phyloP scores from a whole-genome alignment of 1,284 basidiomycete species.

The Rhodofomes roseus region DNA sequence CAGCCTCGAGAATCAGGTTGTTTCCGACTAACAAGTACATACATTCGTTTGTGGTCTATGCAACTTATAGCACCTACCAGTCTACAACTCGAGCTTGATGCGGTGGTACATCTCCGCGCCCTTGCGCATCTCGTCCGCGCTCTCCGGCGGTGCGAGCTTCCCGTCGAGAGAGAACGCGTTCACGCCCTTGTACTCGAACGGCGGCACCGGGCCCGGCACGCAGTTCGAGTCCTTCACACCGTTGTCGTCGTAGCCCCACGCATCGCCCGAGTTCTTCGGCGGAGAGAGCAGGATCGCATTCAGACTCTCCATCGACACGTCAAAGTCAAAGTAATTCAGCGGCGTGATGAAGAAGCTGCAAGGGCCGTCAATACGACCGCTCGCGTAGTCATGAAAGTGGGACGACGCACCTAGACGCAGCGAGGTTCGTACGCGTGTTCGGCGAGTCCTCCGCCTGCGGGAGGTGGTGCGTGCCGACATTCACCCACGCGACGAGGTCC shows the following conservation, averaged over 20 bases:
- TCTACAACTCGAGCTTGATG: constrained; percentile 26
- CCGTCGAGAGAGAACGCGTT: constrained; percentile 36
- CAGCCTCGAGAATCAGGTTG: too few relatives aligned
- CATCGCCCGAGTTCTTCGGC: constrained; percentile 35
- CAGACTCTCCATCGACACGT: constrained; percentile 51
- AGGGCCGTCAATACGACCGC: neutral
- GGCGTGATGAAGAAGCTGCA: constrained; percentile 55
- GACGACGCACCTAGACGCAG: constrained; percentile 44
- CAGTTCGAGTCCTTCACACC: constrained; percentile 47
- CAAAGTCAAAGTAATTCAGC: constrained; percentile 63
- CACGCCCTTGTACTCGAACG: constrained; percentile 40
- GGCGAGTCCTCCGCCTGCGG: constrained; percentile 60
- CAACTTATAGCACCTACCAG: too few relatives aligned
- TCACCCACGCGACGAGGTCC: constrained; percentile 63
- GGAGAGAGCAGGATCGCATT: constrained; percentile 51
- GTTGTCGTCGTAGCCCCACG: constrained; percentile 48
- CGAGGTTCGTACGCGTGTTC: constrained; percentile 58
- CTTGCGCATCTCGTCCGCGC: constrained; percentile 39
- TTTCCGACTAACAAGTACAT: too few relatives aligned
- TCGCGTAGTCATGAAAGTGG: neutral
- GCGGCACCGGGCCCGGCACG: constrained; percentile 37
- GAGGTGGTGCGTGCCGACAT: constrained; percentile 61
- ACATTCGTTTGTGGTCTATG: too few relatives aligned
- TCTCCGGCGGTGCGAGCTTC: constrained; percentile 24
- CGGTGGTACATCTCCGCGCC: constrained; percentile 40